phyloP scores from a whole-genome alignment of 2,329 filamentous ascomycete genomes.

The Epichloe hybrida region DNA sequence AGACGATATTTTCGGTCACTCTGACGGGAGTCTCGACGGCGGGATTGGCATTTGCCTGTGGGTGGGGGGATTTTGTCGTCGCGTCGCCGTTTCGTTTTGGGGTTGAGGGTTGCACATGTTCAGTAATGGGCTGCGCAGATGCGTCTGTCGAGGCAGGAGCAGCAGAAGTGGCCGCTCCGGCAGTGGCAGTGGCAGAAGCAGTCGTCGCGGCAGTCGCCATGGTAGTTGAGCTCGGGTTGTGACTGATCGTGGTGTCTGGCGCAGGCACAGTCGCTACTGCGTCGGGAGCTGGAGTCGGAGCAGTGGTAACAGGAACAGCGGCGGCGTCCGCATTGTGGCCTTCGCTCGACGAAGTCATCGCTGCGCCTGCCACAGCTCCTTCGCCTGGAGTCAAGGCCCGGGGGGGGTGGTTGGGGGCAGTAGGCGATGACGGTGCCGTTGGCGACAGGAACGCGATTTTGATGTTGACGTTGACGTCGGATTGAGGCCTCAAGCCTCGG shows the following conservation, averaged over 20 bases:
- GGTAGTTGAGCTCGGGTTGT: background rate
- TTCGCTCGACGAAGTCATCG: conserved; percentile 47
- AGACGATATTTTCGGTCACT: background rate
- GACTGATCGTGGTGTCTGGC: background rate
- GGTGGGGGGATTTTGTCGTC: background rate
- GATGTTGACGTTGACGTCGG: background rate
- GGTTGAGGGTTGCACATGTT: conserved; percentile 6
- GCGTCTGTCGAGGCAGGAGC: background rate
- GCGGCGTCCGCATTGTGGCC: conserved; percentile 14
- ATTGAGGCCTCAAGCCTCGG: conserved; percentile 7
- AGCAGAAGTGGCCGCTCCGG: background rate
- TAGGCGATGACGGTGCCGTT: conserved; percentile 1
- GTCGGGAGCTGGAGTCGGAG: conserved; percentile 6
- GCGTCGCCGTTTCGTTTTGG: conserved; percentile 1
- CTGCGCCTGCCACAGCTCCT: conserved; percentile 42
- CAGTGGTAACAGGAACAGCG: conserved; percentile 4
- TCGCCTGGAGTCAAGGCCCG: conserved; percentile 25
- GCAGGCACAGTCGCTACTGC: conserved; percentile 1
- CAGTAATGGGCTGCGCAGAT: background rate
- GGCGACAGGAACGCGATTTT: conserved; percentile 1
- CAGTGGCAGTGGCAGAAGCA: background rate
- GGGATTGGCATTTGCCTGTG: background rate
- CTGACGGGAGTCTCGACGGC: background rate
- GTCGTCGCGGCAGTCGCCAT: background rate
- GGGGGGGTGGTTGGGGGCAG: background rate